Evolutionary conservation across 768 basidiomycete genomes (phyloP), one percentile per base, ranked within the genome.

Genomic region (Suillus hirtellus): DNA sequence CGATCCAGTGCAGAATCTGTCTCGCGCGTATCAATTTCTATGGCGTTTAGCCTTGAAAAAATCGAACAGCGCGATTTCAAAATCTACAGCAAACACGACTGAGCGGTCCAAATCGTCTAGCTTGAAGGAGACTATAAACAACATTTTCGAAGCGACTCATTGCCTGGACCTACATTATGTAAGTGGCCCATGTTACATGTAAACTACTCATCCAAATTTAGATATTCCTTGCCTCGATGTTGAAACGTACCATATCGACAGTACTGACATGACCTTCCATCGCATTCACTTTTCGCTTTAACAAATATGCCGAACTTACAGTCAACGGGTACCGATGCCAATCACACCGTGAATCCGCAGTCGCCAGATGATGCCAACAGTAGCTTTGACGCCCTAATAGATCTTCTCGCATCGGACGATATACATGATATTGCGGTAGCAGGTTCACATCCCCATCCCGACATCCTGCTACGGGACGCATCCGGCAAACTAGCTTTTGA

Each of bases 401-500:
- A 75, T 37, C 67, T 75, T 54, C 73, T 75, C 8, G 65, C 73
- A n/a, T 63, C 68, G 4, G 75, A 75, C 53, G 73, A 71, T 24
- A 35, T 65, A 17, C 66, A 72, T 46, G 61, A 70, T 42, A 10
- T 52, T 37, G 44, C 63, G 0, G 44, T 62, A 19, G 40, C 40
- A 15, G 27, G 21, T 27, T 34, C 60, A 9, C 50, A 31, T 4
- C 24, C 47, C 19, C 66, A 64, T 21, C 37, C 62, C 4, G 61
- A 64, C 53, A 1, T 46, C 47, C 43, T 64, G 6, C 54, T 76
- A 55, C 63, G 75, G 60, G 75, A 74, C 47, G 17, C 63, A 3
- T 71, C 73, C 1, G 73, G 75, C 34, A 76, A 65, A 67, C 66
- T 75, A 14, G 75, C 76, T 31, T 76, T 67, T 63, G 68, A 70